phyloP scores from a whole-genome alignment of 2,329 filamentous ascomycete genomes.

The Geosmithia flava region DNA sequence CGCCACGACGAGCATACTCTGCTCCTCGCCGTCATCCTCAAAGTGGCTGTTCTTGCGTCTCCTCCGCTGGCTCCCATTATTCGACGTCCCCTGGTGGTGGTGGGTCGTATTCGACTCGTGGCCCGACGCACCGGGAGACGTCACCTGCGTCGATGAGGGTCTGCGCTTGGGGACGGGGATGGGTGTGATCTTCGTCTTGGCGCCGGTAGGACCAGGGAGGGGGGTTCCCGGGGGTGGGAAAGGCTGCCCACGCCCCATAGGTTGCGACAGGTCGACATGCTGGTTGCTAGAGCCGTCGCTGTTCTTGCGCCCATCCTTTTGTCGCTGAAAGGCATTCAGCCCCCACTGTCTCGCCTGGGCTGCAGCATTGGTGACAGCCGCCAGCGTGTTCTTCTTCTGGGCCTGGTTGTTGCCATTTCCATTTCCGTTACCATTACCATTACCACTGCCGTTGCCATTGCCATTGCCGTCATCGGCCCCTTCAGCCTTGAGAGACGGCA shows the following conservation, averaged over 20 bases:
- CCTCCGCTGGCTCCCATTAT: slow-evolving; percentile 14
- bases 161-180: slow-evolving; percentile 53
- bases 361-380: slow-evolving; percentile 43
- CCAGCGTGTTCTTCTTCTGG: slow-evolving; percentile 36
- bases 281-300: slow-evolving; percentile 13
- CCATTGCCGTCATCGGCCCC: background rate
- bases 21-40: slow-evolving; percentile 20
- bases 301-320: slow-evolving; percentile 27
- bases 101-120: slow-evolving; percentile 3
- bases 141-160: slow-evolving; percentile 20
- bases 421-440: background rate
- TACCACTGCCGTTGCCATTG: slow-evolving; percentile 8
- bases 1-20: slow-evolving; percentile 50
- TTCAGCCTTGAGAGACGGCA: slow-evolving; percentile 9
- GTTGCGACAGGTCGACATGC: slow-evolving; percentile 41
- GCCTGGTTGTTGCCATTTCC: slow-evolving; percentile 11
- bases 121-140: background rate
- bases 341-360: slow-evolving; percentile 47
- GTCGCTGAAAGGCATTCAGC: slow-evolving; percentile 40
- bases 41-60: slow-evolving; percentile 22
- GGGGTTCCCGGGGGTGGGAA: slow-evolving; percentile 72
- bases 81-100: slow-evolving; percentile 27
- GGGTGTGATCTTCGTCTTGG: slow-evolving; percentile 42
- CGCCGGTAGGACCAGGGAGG: slow-evolving; percentile 53
- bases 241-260: slow-evolving; percentile 73